Percentiles rank a stretch among this genome's conserved stretches.
These are phyloP conservation scores for Xerocomus potaroensis DNA, from an alignment of 768 basidiomycete genomes.

Conservation along the genomic window DNA sequence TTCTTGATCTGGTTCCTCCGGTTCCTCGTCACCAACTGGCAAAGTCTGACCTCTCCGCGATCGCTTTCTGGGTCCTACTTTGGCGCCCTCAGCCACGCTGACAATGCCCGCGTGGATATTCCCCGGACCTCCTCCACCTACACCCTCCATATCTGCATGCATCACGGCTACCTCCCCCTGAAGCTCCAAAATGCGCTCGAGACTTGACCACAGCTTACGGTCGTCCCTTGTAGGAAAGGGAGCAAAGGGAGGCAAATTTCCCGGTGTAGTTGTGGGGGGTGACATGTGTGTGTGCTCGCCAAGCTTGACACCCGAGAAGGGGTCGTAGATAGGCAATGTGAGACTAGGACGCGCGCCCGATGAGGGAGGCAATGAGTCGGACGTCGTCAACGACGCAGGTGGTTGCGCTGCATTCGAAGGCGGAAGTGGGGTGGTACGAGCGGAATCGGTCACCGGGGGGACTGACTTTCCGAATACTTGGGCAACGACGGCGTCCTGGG, in stretches of 20 bases:
- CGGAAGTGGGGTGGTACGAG: background rate
- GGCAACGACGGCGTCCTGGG: constrained; percentile 61
- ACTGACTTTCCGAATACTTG: constrained; percentile 29
- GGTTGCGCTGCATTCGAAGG: constrained; percentile 8
- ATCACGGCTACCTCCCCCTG: constrained; percentile 69
- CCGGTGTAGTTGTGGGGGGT: constrained; percentile 5
- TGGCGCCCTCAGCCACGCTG: constrained; percentile 11
- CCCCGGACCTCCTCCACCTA: constrained; percentile 24
- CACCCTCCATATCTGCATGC: constrained; percentile 73
- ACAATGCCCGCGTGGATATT: constrained; percentile 5
- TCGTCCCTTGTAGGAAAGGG: constrained; percentile 27
- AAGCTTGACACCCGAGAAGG: constrained; percentile 29
- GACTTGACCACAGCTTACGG: constrained; percentile 61
- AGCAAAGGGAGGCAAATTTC: constrained; percentile 1
- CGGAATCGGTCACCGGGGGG: constrained; percentile 1
- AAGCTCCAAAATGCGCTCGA: constrained; percentile 64
- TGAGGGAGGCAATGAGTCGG: constrained; percentile 12
- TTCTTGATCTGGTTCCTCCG: constrained; percentile 15
- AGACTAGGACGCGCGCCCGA: constrained; percentile 2
- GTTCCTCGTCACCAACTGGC: constrained; percentile 27
- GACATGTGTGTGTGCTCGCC: constrained; percentile 14
- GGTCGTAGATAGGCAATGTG: constrained; percentile 28
- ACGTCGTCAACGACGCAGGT: constrained; percentile 9
- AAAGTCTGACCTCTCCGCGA: constrained; percentile 34
- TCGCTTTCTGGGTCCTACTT: constrained; percentile 16